Conservation (phyloP, 169 alveolate genomes). For the Eimeria zaria region DNA sequence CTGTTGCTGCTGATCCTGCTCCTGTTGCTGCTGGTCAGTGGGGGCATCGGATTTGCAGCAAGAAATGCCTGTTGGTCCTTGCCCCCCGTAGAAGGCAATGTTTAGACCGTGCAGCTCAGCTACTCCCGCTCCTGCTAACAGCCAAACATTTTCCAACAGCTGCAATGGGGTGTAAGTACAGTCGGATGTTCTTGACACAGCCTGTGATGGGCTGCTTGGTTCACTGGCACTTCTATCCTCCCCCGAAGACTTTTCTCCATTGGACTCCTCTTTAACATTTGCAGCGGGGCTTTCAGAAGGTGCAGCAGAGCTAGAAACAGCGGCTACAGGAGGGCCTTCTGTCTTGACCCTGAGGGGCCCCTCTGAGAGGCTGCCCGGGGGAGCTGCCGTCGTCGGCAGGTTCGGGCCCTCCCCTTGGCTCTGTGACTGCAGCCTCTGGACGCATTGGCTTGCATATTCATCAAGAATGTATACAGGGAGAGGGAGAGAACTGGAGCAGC, state of each 20-base stretch:
- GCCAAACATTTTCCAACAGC: conserved; percentile 29
- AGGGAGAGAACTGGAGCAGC: neutral
- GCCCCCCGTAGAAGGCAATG: conserved; percentile 26
- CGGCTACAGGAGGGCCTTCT: neutral
- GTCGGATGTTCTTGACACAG: neutral
- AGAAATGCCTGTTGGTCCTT: neutral
- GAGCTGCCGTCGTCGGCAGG: neutral
- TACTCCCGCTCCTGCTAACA: conserved; percentile 8
- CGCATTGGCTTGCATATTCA: conserved; percentile 4
- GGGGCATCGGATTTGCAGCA: neutral
- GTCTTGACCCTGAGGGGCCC: neutral
- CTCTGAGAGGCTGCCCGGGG: neutral
- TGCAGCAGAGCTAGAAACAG: conserved; percentile 2
- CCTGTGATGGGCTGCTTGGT: neutral
- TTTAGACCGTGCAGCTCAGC: conserved; percentile 41
- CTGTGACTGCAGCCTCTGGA: neutral
- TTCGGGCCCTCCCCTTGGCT: neutral
- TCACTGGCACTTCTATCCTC: neutral
- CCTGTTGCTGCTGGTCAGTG: neutral
- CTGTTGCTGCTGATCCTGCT: conserved; percentile 27
- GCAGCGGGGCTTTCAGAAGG: conserved; percentile 14
- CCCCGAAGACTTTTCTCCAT: neutral
- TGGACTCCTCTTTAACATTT: neutral
- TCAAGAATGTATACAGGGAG: conserved; percentile 21
- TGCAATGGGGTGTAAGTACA: conserved; percentile 45